Percentiles rank a stretch among this genome's conserved stretches.
Evolutionary conservation across 2,329 filamentous ascomycete species (phyloP).

Genomic region (Dothidotthia symphoricarpi): DNA sequence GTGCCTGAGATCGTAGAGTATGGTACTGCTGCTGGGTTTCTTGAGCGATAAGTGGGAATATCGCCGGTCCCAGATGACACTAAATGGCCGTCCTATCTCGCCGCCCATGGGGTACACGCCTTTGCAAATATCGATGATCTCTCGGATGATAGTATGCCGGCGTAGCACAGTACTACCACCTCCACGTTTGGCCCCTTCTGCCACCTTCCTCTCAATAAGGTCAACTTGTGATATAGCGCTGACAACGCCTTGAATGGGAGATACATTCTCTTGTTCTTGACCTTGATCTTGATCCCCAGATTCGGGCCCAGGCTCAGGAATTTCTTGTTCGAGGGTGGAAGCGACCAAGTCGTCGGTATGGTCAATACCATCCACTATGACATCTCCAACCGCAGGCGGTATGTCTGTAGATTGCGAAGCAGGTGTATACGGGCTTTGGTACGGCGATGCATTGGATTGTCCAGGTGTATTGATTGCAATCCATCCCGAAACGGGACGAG

Average conservation of each 20-base stretch:
- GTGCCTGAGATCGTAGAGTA: conserved; percentile 51
- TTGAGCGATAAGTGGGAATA: conserved; percentile 34
- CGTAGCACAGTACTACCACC: conserved; percentile 18
- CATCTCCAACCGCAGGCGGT: no score
- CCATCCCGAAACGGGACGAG: conserved; percentile 12
- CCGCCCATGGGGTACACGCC: conserved; percentile 57
- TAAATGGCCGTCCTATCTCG: conserved; percentile 57
- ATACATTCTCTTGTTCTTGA: neutral
- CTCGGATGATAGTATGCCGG: conserved; percentile 50
- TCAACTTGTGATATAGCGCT: conserved; percentile 8
- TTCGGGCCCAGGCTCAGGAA: no score
- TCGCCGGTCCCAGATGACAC: conserved; percentile 53
- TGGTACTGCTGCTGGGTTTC: conserved; percentile 53
- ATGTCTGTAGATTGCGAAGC: neutral
- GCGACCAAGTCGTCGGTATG: no score
- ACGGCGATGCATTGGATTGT: conserved; percentile 3
- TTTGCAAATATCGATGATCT: conserved; percentile 54
- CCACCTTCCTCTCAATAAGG: conserved; percentile 6
- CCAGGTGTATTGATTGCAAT: conserved; percentile 18
- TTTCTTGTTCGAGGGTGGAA: no score
- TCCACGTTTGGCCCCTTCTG: conserved; percentile 18
- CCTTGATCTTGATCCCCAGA: no score
- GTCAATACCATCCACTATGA: no score
- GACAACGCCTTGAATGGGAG: conserved; percentile 8
- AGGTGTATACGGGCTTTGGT: conserved; percentile 21